A percentile compares a stretch with the other conserved stretches of the same genome.
These are phyloP conservation scores for Carpinus viminea DNA, from an alignment of 306 rosid species.

Conservation along the genomic window DNA sequence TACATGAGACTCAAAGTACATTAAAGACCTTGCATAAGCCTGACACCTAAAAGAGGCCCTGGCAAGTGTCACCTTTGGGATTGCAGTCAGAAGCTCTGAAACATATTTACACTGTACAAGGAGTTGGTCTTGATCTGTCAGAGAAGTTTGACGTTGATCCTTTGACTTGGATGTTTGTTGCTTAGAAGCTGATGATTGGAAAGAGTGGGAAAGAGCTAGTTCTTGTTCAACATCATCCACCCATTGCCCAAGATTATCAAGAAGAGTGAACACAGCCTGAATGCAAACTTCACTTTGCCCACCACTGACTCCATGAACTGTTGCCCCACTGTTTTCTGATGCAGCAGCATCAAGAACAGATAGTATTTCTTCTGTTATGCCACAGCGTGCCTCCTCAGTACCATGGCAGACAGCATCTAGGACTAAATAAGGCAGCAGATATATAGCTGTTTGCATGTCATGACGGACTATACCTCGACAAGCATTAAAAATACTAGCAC, in stretches of 20 bases:
- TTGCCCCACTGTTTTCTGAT: slow-evolving; percentile 73
- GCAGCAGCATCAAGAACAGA: slow-evolving; percentile 89
- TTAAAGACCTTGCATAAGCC: slow-evolving; percentile 93
- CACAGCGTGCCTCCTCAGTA: slow-evolving; percentile 76
- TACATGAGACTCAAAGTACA: slow-evolving; percentile 87
- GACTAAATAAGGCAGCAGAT: slow-evolving; percentile 91
- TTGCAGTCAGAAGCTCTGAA: slow-evolving; percentile 75
- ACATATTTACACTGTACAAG: slow-evolving; percentile 80
- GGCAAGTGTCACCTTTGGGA: slow-evolving; percentile 88
- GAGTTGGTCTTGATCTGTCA: slow-evolving; percentile 62
- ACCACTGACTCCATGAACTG: slow-evolving; percentile 65
- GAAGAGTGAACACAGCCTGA: slow-evolving; percentile 95
- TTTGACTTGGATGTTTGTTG: slow-evolving; percentile 62
- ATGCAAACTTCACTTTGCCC: slow-evolving; percentile 96
- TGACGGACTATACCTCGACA: slow-evolving; percentile 94
- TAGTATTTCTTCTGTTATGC: slow-evolving; percentile 83
- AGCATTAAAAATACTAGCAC: slow-evolving; percentile 87
- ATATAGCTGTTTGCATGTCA: slow-evolving; percentile 88
- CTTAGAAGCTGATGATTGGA: slow-evolving; percentile 56
- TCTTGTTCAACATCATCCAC: slow-evolving; percentile 87
- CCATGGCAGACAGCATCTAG: slow-evolving; percentile 94
- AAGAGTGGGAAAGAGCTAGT: slow-evolving; percentile 68
- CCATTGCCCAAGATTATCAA: slow-evolving; percentile 99
- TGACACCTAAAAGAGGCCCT: slow-evolving; percentile 93
- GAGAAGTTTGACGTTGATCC: slow-evolving; percentile 50